These are phyloP conservation scores for Beauveria caledonica DNA, from an alignment of 2,329 filamentous ascomycete genomes.

Conservation along the genomic window DNA sequence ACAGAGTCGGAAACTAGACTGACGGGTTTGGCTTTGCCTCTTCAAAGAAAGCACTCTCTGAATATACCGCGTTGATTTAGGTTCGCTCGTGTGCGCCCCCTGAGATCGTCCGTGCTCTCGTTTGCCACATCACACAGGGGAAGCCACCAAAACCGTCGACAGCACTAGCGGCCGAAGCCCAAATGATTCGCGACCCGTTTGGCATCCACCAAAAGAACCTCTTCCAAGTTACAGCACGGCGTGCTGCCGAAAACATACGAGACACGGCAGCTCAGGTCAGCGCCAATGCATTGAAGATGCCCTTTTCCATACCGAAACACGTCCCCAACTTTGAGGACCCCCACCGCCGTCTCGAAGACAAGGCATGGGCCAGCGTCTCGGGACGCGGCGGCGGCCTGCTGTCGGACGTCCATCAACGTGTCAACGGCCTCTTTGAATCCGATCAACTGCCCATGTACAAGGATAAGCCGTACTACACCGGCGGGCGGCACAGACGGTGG, in stretches of 20 bases:
- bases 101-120: neutral
- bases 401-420: constrained; percentile 49
- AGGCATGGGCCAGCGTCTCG: constrained; percentile 49
- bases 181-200: constrained; percentile 38
- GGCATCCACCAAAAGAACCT: constrained; percentile 35
- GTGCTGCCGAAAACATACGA: constrained; percentile 34
- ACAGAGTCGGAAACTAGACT: neutral
- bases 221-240: constrained; percentile 40
- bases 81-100: too few species aligned
- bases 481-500: constrained; percentile 49
- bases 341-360: constrained; percentile 57
- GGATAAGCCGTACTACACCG: constrained; percentile 80
- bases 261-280: constrained; percentile 42
- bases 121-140: neutral
- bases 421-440: constrained; percentile 55
- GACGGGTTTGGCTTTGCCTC: neutral
- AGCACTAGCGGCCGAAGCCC: constrained; percentile 11
- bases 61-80: too few species aligned
- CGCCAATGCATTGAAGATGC: constrained; percentile 47
- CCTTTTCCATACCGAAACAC: constrained; percentile 60
- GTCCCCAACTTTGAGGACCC: constrained; percentile 60
- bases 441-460: constrained; percentile 85
- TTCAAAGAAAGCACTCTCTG: too few species aligned
- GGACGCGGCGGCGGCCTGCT: constrained; percentile 31
- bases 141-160: neutral